Percentiles rank a stretch among this genome's conserved stretches.
These are phyloP conservation scores for Corrigiola litoralis DNA, from an alignment of 179 eudicot species.

Conservation along the genomic window DNA sequence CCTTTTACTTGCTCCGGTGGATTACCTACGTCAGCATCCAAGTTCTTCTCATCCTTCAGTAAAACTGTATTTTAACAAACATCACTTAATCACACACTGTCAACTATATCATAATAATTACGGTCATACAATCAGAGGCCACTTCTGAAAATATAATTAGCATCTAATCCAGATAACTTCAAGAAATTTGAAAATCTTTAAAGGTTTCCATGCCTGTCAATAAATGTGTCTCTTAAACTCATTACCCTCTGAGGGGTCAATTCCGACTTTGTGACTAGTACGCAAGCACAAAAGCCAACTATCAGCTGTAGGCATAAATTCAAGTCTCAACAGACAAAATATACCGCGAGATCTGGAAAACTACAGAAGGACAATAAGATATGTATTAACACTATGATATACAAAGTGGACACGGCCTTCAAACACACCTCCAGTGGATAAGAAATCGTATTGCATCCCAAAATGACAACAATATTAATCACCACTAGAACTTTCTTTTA, in stretches of 20 bases:
- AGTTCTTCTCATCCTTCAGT: slow-evolving; percentile 30
- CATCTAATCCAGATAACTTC: not conserved
- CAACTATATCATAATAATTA: not conserved
- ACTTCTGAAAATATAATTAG: not conserved
- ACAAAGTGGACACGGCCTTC: not conserved
- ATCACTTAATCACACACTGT: slow-evolving; percentile 9
- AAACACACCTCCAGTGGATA: not conserved
- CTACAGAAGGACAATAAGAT: no score
- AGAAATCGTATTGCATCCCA: not conserved
- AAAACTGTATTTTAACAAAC: slow-evolving; percentile 35
- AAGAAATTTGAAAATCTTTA: no score
- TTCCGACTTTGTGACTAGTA: no score
- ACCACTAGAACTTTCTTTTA: not conserved
- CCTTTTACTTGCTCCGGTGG: slow-evolving; percentile 63
- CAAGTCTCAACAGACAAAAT: no score
- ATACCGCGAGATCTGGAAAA: not conserved
- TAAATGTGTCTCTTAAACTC: no score
- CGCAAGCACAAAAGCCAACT: no score
- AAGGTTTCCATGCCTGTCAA: no score
- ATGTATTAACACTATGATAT: not conserved
- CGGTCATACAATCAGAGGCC: not conserved
- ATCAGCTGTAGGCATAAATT: no score
- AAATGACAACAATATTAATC: not conserved
- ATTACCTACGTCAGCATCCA: slow-evolving; percentile 39
- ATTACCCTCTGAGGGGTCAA: no score